A percentile compares a stretch with the other conserved stretches of the same genome.
Evolutionary conservation across 2,329 filamentous ascomycete genomes (phyloP).

Genomic region (Chaetomium sp.): DNA sequence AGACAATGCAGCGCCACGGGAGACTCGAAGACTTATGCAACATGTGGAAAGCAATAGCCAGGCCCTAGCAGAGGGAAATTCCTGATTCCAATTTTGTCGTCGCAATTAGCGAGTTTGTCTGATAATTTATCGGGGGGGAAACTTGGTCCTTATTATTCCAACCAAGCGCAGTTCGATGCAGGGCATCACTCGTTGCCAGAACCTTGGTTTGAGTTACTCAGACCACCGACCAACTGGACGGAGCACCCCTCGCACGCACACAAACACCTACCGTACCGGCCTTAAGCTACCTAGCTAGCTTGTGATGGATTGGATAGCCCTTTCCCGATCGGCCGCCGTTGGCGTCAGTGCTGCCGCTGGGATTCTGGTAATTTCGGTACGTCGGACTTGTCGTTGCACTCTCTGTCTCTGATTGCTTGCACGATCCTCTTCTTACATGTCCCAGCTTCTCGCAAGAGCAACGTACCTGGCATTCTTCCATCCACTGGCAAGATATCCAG

Average conservation of each 20-base stretch:
- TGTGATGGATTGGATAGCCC: neutral
- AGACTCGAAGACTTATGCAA: neutral
- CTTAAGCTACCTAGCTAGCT: neutral
- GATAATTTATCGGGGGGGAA: neutral
- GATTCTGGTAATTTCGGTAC: neutral
- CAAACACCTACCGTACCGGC: neutral
- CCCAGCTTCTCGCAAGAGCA: neutral
- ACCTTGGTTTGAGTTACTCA: neutral
- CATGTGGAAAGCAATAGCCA: neutral
- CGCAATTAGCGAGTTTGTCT: neutral
- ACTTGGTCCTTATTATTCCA: neutral
- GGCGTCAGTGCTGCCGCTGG: neutral
- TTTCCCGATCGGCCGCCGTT: neutral
- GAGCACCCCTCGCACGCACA: neutral
- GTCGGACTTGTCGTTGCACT: neutral
- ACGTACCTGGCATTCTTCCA: neutral
- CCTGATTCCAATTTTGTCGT: neutral
- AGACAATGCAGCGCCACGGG: neutral
- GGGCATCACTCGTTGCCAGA: neutral
- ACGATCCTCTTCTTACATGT: neutral
- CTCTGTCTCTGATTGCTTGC: neutral
- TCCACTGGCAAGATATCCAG: neutral
- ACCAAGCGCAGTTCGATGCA: neutral
- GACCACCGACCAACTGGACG: neutral
- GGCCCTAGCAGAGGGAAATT: neutral